phyloP scores from a whole-genome alignment of 768 basidiomycete genomes.

The Heimioporus sp. region DNA sequence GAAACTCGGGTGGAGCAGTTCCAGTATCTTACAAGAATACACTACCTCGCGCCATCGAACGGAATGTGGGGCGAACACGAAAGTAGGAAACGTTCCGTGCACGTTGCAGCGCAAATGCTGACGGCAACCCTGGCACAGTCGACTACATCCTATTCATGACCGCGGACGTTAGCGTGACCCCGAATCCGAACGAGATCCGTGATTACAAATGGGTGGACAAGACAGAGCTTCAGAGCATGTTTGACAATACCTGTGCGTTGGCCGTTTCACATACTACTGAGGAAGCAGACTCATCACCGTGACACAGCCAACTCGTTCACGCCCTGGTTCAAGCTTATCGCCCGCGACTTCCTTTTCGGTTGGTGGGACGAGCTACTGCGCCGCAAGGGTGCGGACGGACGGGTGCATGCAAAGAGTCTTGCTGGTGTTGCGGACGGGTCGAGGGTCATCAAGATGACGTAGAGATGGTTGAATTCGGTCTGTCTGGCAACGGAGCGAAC shows the following conservation, averaged over 20 bases:
- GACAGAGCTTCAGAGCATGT: slow-evolving; percentile 88
- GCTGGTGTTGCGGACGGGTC: slow-evolving; percentile 66
- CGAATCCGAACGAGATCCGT: slow-evolving; percentile 90
- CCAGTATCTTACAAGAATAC: slow-evolving; percentile 93
- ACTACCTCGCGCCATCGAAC: slow-evolving; percentile 92
- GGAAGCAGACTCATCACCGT: not conserved
- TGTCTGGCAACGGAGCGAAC: too few species aligned
- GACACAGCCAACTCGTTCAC: slow-evolving; percentile 81
- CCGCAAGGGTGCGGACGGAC: slow-evolving; percentile 55
- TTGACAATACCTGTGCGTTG: slow-evolving; percentile 66
- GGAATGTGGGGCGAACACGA: slow-evolving; percentile 99
- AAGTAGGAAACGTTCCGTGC: slow-evolving; percentile 47
- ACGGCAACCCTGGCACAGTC: slow-evolving; percentile 49
- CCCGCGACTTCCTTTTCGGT: slow-evolving; percentile 92
- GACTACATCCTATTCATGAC: slow-evolving; percentile 98
- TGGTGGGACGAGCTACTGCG: slow-evolving; percentile 95
- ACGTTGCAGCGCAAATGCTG: not conserved
- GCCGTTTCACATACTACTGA: not conserved
- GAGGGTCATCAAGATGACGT: slow-evolving; percentile 69
- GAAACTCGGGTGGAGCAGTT: slow-evolving; percentile 84
- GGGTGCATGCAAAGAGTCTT: slow-evolving; percentile 49
- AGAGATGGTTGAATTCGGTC: not conserved
- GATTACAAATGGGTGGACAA: slow-evolving; percentile 91
- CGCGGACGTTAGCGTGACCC: slow-evolving; percentile 75
- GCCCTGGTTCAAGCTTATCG: slow-evolving; percentile 99